These are phyloP conservation scores for Coccinonectria pachysandricola DNA, from an alignment of 2,329 filamentous ascomycete genomes.

Conservation along the genomic window DNA sequence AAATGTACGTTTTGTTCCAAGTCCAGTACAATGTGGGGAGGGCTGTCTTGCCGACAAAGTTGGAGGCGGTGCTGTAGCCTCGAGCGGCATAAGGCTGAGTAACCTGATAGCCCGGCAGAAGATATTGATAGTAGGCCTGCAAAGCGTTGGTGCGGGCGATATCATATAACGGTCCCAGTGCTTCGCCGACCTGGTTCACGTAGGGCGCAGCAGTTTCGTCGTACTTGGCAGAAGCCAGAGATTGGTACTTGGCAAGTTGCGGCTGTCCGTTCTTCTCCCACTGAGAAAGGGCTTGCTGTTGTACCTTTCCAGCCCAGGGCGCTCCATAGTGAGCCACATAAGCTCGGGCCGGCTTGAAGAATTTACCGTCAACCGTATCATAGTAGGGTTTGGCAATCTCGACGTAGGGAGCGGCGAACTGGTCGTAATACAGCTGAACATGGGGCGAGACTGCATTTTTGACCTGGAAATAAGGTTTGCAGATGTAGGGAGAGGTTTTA, in stretches of 20 bases:
- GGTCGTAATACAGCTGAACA: slow-evolving; percentile 73
- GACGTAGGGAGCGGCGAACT: slow-evolving; percentile 76
- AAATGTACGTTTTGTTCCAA: slow-evolving; percentile 58
- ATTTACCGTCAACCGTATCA: slow-evolving; percentile 44
- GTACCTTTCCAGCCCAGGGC: slow-evolving; percentile 58
- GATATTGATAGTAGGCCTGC: slow-evolving; percentile 59
- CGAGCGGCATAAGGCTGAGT: slow-evolving; percentile 63
- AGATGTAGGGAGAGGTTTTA: slow-evolving; percentile 63
- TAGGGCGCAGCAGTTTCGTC: slow-evolving; percentile 62
- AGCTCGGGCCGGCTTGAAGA: slow-evolving; percentile 58
- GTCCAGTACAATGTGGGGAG: slow-evolving; percentile 63
- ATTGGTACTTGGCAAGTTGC: slow-evolving; percentile 55
- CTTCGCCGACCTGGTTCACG: slow-evolving; percentile 48
- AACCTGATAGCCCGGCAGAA: slow-evolving; percentile 68
- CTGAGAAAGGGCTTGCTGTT: slow-evolving; percentile 55
- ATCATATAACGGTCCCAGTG: slow-evolving; percentile 62
- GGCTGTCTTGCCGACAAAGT: slow-evolving; percentile 58
- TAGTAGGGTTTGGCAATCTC: slow-evolving; percentile 69
- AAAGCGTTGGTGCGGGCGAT: slow-evolving; percentile 51
- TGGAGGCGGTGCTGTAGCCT: slow-evolving; percentile 55
- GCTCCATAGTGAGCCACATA: slow-evolving; percentile 66
- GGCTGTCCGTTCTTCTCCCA: slow-evolving; percentile 76
- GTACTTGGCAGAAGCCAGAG: slow-evolving; percentile 55
- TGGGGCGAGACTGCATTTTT: slow-evolving; percentile 58
- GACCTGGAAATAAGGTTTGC: slow-evolving; percentile 69